Conservation (phyloP, 306 rosid species). For the Boehmeria nivea region DNA sequence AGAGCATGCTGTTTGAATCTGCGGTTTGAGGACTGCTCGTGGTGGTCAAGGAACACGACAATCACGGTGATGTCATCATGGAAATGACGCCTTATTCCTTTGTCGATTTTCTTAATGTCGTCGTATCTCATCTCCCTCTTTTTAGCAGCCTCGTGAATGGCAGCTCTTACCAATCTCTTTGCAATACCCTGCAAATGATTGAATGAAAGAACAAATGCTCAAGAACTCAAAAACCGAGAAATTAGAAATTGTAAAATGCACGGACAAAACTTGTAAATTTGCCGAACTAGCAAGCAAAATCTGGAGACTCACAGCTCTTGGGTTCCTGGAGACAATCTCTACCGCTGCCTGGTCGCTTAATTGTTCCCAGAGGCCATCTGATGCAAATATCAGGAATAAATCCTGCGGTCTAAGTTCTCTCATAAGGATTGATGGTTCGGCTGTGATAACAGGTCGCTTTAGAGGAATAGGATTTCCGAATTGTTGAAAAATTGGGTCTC, state of each 20-base stretch:
- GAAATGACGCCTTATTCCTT: constrained; percentile 79
- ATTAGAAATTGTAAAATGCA: too few species aligned
- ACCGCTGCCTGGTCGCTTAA: constrained; percentile 82
- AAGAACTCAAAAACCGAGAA: neutral
- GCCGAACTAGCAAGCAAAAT: neutral
- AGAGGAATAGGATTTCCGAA: constrained; percentile 62
- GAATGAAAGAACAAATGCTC: neutral
- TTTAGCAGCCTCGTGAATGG: constrained; percentile 78
- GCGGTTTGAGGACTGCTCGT: constrained; percentile 30
- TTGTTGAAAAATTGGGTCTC: constrained; percentile 70
- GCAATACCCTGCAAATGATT: constrained; percentile 74
- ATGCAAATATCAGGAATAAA: constrained; percentile 86
- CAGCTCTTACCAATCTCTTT: constrained; percentile 81
- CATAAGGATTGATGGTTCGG: constrained; percentile 75
- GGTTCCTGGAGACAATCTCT: constrained; percentile 72
- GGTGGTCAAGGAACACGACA: constrained; percentile 79
- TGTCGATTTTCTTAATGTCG: constrained; percentile 75
- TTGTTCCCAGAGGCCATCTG: constrained; percentile 99
- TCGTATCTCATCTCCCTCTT: constrained; percentile 86
- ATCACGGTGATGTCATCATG: constrained; percentile 91
- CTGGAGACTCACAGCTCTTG: constrained; percentile 75
- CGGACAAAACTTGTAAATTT: neutral
- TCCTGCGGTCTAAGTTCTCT: constrained; percentile 72
- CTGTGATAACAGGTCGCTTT: constrained; percentile 82
- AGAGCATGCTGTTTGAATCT: constrained; percentile 37